Conservation (phyloP, 148 eudicot species). For the Vaccinium myrtillus region DNA sequence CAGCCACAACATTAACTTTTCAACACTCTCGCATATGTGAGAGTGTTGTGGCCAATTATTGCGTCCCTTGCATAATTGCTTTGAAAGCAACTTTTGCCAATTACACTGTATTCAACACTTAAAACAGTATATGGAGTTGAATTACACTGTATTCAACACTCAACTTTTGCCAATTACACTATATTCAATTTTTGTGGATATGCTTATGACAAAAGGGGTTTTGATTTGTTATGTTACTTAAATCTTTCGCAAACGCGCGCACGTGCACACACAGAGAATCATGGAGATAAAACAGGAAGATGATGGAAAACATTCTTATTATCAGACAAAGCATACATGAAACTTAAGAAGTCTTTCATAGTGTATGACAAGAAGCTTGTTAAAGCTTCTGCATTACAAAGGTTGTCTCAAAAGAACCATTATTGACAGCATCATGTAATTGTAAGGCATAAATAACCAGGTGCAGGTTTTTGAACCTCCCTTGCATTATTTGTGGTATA, state of each 20-base stretch:
- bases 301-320: neutral
- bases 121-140: too few species aligned
- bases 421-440: neutral
- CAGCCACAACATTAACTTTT: too few species aligned
- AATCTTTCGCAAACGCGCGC: neutral
- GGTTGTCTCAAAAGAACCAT: conserved; percentile 6
- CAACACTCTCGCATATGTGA: too few species aligned
- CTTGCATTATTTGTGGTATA: neutral
- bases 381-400: conserved; percentile 14
- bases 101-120: too few species aligned
- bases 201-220: neutral
- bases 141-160: too few species aligned
- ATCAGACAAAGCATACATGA: neutral
- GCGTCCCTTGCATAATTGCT: too few species aligned
- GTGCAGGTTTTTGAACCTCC: neutral
- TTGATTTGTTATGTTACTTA: neutral
- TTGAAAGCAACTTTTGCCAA: too few species aligned
- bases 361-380: neutral
- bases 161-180: too few species aligned
- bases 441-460: neutral
- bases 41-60: too few species aligned
- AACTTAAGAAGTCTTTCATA: neutral
- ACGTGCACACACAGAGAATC: neutral
- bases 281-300: neutral
- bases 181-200: neutral